Evolutionary conservation across 1,284 basidiomycete species (phyloP).

Genomic region (Cryptococcus jaspeensis): DNA sequence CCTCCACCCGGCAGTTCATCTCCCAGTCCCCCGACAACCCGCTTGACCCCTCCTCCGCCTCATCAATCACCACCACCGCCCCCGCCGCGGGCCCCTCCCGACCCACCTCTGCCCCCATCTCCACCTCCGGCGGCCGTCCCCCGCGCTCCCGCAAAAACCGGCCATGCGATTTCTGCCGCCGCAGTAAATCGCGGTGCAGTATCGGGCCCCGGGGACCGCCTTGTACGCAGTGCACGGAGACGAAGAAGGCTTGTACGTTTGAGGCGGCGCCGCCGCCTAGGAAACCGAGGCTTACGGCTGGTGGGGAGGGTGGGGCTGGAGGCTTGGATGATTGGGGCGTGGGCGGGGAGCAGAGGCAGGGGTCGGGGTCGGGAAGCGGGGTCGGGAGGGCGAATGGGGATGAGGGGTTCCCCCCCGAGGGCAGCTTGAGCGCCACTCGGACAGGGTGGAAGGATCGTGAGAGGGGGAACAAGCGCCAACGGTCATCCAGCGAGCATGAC

Average conservation of each 20-base stretch:
- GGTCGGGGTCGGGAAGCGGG: background rate
- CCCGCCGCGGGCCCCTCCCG: no score
- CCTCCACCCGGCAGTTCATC: no score
- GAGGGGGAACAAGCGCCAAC: no score
- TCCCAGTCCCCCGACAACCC: no score
- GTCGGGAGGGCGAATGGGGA: no score
- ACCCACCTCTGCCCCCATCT: no score
- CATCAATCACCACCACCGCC: no score
- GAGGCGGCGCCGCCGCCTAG: slow-evolving; percentile 16
- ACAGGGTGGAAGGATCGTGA: no score
- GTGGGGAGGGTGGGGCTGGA: background rate
- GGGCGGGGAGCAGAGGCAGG: background rate
- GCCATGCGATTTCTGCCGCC: slow-evolving; percentile 25
- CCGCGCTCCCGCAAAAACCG: slow-evolving; percentile 21
- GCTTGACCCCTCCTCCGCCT: no score
- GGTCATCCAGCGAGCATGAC: no score
- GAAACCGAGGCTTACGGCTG: slow-evolving; percentile 4
- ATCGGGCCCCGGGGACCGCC: slow-evolving; percentile 22
- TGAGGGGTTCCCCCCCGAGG: no score
- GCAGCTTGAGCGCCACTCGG: no score
- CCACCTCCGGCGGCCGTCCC: slow-evolving; percentile 7
- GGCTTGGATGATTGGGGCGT: background rate
- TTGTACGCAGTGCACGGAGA: slow-evolving; percentile 21
- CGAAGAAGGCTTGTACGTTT: slow-evolving; percentile 20
- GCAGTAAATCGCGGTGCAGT: slow-evolving; percentile 21